Percentiles rank a stretch among this genome's conserved stretches.
These are phyloP conservation scores for Dothistroma septosporum DNA, from an alignment of 2,329 filamentous ascomycete species.

Conservation along the genomic window DNA sequence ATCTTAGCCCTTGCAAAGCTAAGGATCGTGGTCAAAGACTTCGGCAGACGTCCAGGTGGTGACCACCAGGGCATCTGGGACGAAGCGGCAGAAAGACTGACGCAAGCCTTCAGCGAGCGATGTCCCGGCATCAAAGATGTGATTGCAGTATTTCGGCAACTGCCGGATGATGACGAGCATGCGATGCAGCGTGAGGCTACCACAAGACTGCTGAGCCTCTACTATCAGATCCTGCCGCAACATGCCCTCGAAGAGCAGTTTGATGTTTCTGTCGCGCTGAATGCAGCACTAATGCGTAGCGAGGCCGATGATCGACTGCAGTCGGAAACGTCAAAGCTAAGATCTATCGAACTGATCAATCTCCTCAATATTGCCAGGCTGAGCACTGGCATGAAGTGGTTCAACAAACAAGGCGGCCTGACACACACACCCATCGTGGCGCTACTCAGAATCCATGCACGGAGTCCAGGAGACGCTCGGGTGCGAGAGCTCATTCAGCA, in stretches of 20 bases:
- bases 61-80: constrained; percentile 57
- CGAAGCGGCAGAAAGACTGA: constrained; percentile 63
- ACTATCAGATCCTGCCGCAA: constrained; percentile 77
- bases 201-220: constrained; percentile 75
- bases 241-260: constrained; percentile 79
- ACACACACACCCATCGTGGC: constrained; percentile 66
- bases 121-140: constrained; percentile 80
- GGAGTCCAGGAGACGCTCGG: constrained; percentile 38
- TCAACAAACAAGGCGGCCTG: constrained; percentile 65
- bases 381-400: constrained; percentile 87
- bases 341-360: constrained; percentile 73
- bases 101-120: constrained; percentile 70
- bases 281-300: constrained; percentile 58
- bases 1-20: constrained; percentile 78
- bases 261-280: constrained; percentile 75
- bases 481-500: constrained; percentile 28
- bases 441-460: constrained; percentile 57
- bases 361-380: constrained; percentile 74
- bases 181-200: constrained; percentile 71
- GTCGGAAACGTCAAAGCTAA: constrained; percentile 38
- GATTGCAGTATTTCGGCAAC: constrained; percentile 67
- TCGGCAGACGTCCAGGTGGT: constrained; percentile 39
- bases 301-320: constrained; percentile 39
- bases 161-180: constrained; percentile 57
- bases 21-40: constrained; percentile 57